Conservation (phyloP, 1,139 yeast species). For the Suhomyces maxii region DNA sequence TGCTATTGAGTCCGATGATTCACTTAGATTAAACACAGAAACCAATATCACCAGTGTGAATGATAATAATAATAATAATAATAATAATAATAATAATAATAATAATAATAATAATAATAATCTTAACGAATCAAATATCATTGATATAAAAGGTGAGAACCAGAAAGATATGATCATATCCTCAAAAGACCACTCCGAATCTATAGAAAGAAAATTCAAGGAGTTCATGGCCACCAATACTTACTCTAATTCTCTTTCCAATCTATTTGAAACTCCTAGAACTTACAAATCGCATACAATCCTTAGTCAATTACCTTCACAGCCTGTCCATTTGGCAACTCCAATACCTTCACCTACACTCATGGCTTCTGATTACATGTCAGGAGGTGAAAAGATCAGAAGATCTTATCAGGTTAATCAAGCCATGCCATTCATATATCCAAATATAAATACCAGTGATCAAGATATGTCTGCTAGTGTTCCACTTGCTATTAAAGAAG, state of each 20-base stretch:
- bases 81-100: too few species aligned
- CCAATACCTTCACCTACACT: slow-evolving; percentile 86
- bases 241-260: slow-evolving; percentile 54
- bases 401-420: slow-evolving; percentile 79
- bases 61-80: not conserved
- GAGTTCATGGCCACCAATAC: slow-evolving; percentile 43
- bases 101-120: too few species aligned
- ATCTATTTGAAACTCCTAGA: slow-evolving; percentile 60
- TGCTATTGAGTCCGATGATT: not conserved
- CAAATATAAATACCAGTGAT: slow-evolving; percentile 28
- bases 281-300: slow-evolving; percentile 55
- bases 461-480: slow-evolving; percentile 28
- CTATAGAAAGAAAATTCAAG: slow-evolving; percentile 26
- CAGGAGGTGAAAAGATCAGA: slow-evolving; percentile 65
- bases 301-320: slow-evolving; percentile 58
- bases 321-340: slow-evolving; percentile 76
- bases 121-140: too few species aligned
- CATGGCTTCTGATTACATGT: slow-evolving; percentile 56
- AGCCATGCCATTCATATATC: slow-evolving; percentile 77
- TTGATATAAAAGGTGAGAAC: too few species aligned
- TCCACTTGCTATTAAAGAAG: slow-evolving; percentile 81
- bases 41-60: not conserved
- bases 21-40: not conserved
- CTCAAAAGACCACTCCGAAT: not conserved
- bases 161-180: too few species aligned